phyloP scores from a whole-genome alignment of 805 yeast genomes.

The Kodamaea kaohsiungensis region DNA sequence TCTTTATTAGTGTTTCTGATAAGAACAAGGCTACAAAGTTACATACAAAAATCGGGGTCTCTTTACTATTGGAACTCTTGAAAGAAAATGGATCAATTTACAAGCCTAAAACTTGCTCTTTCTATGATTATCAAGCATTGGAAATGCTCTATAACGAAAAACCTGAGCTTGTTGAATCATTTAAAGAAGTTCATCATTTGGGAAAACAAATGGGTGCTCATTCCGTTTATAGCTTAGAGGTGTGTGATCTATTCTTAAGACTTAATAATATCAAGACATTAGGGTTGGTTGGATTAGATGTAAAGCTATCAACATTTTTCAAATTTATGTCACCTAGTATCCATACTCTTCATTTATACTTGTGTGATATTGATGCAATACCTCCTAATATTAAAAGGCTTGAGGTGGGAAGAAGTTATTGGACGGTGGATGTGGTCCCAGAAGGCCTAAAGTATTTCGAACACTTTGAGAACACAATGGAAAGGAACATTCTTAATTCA shows the following conservation, averaged over 20 bases:
- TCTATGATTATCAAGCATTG: background rate
- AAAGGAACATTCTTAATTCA: too few species aligned
- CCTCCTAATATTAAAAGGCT: background rate
- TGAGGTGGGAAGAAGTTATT: too few species aligned
- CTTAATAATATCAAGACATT: background rate
- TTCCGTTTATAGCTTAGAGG: background rate
- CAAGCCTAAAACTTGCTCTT: background rate
- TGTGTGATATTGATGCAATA: background rate
- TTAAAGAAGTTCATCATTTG: background rate
- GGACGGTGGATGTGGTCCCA: too few species aligned
- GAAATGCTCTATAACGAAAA: background rate
- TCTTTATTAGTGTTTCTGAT: too few species aligned
- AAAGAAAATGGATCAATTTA: too few species aligned
- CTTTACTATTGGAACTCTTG: too few species aligned
- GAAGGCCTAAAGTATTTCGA: too few species aligned
- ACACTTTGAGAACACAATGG: too few species aligned
- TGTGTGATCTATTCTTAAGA: too few species aligned
- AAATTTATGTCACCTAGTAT: background rate
- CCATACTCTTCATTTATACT: background rate
- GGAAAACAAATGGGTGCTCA: background rate
- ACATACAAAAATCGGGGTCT: too few species aligned
- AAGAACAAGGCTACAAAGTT: too few species aligned
- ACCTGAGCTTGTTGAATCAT: background rate
- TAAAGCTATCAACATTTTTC: too few species aligned
- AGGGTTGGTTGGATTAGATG: background rate